Base-by-base conservation (phyloP, 1,284 basidiomycete genomes). In the Phellopilus nigrolimitatus region DNA sequence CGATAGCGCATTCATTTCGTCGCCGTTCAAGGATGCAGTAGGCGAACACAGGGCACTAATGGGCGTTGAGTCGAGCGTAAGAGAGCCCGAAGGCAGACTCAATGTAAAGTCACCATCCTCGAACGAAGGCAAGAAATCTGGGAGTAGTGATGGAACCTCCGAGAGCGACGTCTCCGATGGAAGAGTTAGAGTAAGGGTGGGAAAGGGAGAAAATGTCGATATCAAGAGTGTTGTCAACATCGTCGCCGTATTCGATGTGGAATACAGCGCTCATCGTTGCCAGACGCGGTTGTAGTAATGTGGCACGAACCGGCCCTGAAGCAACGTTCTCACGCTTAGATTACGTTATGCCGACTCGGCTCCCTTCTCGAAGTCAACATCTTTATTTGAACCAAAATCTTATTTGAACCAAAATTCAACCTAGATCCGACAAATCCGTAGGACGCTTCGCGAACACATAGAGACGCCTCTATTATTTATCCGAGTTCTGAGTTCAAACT, bases 161-260 rank as follows among this genome's bases (percentile, higher is more conserved):
- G 78, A 74, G 21, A 90, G 56, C 15, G 71, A 67, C 0, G 80
- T 77, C 7, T 73, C 66, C 0, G 72, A 68, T 0, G 82, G 75
- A 1, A 83, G 73, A 3, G 72, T 70, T 49, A 92, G 70, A 10
- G 81, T 78, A 21, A 91, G 68, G 1, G 87, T 83, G 0, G 84
- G 77, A 65, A 90, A 90, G 2, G 90, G 89, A 10, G 83, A 63
- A 62, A 91, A 91, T 1, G 87, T 72, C 7, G 84, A 80, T 56
- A 91, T 73, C 56, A 91, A 75, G 43, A 91, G 64, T 49, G 71
- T 74, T 39, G 71, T 51, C 47, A 53, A 53, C 61, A 62, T 62
- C 33, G 52, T 49, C 34, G 34, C 15, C 19, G n/a, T 37, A 4
- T 3, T 15, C 7, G n/a, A n/a, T n/a, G n/a, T n/a, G n/a, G n/a